Evolutionary conservation across 192 early-diverging fungal species (phyloP), one percentile per base, ranked within the genome.

Genomic region (Umbelopsis isabellina): DNA sequence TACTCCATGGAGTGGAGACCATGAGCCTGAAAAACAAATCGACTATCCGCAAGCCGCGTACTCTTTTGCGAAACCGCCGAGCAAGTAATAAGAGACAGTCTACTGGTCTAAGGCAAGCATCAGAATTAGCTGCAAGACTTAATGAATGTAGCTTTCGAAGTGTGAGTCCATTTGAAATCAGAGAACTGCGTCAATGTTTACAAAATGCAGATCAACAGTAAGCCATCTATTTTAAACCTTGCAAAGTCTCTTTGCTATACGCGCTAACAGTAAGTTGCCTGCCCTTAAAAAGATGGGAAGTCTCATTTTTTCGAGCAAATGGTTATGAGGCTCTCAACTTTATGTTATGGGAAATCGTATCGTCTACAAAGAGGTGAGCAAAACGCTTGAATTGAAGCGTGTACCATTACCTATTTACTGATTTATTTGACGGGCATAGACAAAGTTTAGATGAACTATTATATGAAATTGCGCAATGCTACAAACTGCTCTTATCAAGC

Each of bases 271-370:
- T 35, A 10, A 52, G 27, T 30, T 30, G 27, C 27, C 27, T 30
- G 27, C 3, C 27, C 3, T 30, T 23, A 2, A 25, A n/a, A 23
- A 61, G 55, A 16, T 61, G 55, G 55, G 55, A 61, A n/a, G 55
- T 6, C 27, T 11, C 55, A 10, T 61, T 61, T 25, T 30, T 61
- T 4, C 27, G 30, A 16, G 55, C 55, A 18, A 30, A 30, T 2
- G 55, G 55, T 18, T 61, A 61, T 35, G 55, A 61, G 33, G 55
- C 55, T 18, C 55, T 61, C 4, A 61, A 61, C 37, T 61, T 61
- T 12, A 61, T 61, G 30, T 30, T 61, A 4, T 61, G 55, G 55
- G 55, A 61, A 61, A 61, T 61, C 18, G 30, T 30, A 0, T 61
- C 55, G 2, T 61, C 55, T 37, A 35, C 27, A 61, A 61, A 61